These are phyloP conservation scores for Termitomyces sp. DNA, from an alignment of 768 basidiomycete genomes.

Conservation along the genomic window DNA sequence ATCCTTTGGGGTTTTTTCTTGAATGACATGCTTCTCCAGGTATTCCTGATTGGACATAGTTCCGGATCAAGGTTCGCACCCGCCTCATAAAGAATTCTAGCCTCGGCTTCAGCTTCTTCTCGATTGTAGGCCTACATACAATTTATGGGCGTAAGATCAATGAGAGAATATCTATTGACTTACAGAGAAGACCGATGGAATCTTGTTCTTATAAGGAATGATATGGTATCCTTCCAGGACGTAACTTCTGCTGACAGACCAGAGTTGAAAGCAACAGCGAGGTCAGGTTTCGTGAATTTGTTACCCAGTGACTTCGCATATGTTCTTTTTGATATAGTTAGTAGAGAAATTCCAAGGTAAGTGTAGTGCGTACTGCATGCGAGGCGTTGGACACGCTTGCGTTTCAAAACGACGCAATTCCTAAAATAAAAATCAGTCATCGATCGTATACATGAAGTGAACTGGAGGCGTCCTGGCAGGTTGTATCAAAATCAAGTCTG, in stretches of 20 bases:
- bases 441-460: not conserved
- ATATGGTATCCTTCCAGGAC: conserved; percentile 22
- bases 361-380: conserved; percentile 17
- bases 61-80: conserved; percentile 19
- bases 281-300: conserved; percentile 21
- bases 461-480: conserved; percentile 22
- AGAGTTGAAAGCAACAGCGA: conserved; percentile 32
- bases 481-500: conserved; percentile 14
- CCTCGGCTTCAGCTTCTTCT: conserved; percentile 24
- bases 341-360: too few species aligned
- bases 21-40: conserved; percentile 25
- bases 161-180: not conserved
- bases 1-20: conserved; percentile 24
- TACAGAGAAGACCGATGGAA: conserved; percentile 29
- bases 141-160: not conserved
- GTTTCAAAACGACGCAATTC: conserved; percentile 16
- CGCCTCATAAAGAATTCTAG: conserved; percentile 13
- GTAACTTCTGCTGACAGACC: conserved; percentile 18
- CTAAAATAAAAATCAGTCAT: conserved; percentile 9
- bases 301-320: conserved; percentile 15
- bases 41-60: conserved; percentile 22
- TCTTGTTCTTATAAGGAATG: conserved; percentile 18
- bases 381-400: conserved; percentile 20
- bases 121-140: conserved; percentile 23
- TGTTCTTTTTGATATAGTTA: conserved; percentile 13